Evolutionary conservation across 2,329 filamentous ascomycete genomes (phyloP), one percentile per base, ranked within the genome.

Genomic region (Stachybotrys chartarum): DNA sequence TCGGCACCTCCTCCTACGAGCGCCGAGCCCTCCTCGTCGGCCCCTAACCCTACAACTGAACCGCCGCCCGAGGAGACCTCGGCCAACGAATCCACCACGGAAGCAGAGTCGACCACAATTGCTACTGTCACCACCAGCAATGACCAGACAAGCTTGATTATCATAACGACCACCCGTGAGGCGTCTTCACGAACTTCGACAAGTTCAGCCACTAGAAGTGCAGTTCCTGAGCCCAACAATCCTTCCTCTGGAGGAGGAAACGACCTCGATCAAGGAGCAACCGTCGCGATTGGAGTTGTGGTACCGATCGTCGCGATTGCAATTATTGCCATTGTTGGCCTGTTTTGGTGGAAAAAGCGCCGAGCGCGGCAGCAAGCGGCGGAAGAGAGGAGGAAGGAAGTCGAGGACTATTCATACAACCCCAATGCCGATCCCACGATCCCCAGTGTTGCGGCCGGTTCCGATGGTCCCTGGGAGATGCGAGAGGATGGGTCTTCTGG

Each of bases 371-470:
- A 91, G 77, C 84, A 85, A 59, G 88, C 87, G 14, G 91, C 94
- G 67, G 94, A 97, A 68, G 85, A 92, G 64, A 84, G 94, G 52
- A 84, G 92, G 60, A 97, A 97, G 75, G 94, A 99, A 72, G 91
- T 97, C 11, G 93, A 97, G 70, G 94, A 97, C 68, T 97, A 97
- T 69, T 87, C 89, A 35, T 97, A 92, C 78, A 97, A 97, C 70
- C 94, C 94, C n/a, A 97, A 97, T 72, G 87, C 91, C 57, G 92
- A 97, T 68, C 91, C 92, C 1, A 91, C 88, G 1, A 78, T 96
- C 12, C 81, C 75, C 7, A 75, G 75, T 11, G 69, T 81, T 12
- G 77, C 72, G 12, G 68, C 71, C 45, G 68, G 68, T 42, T 71
- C 72, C 6, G 83, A 81, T 54, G 80, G 80, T 54, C 75, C 80